Evolutionary conservation across 768 basidiomycete species (phyloP), one percentile per base, ranked within the genome.

Genomic region (Panaeolus papilionaceus): DNA sequence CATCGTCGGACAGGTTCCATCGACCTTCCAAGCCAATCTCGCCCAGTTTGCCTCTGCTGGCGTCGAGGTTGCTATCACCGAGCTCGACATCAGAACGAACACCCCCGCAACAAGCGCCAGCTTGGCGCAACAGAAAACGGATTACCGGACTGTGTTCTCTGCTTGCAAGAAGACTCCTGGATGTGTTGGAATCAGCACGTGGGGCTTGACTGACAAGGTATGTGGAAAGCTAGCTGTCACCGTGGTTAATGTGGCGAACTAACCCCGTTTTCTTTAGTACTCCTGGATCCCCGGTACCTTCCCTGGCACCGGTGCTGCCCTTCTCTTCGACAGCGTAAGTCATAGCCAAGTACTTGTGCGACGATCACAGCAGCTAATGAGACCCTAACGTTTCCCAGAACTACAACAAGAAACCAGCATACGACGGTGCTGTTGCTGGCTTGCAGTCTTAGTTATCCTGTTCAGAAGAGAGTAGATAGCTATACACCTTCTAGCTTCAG

Each of bases 51-150:
- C 85, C 12, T 83, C 83, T 11, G 84, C 90, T 33, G 89, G 90
- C 4, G 78, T 91, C 51, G 89, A 91, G 70, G 86, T 90, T 37
- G 89, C 89, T 12, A 85, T 90, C 70, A 91, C 90, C 3, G 89
- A 90, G 73, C 82, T 91, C 58, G 89, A 91, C 72, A 87, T 87
- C 71, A 82, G 89, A 61, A 88, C 89, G 81, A 81, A 80, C 8
- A 78, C 86, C 11, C 89, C 88, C 14, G 81, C 78, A 12, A 87
- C 86, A 2, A 69, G 75, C 8, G 83, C 83, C 0, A 77, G 84
- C 39, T 79, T 86, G 38, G 79, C 76, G 38, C 87, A 89, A 72
- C 88, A 91, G 72, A 79, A 84, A 72, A 79, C 77, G 68, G 89
- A 91, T 73, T 91, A 89, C 70, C 76, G 83, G 75, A 82, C 80